Percentiles rank a stretch among this genome's conserved stretches.
Conservation (phyloP, 768 basidiomycete species). For the Naganishia randhawae region DNA sequence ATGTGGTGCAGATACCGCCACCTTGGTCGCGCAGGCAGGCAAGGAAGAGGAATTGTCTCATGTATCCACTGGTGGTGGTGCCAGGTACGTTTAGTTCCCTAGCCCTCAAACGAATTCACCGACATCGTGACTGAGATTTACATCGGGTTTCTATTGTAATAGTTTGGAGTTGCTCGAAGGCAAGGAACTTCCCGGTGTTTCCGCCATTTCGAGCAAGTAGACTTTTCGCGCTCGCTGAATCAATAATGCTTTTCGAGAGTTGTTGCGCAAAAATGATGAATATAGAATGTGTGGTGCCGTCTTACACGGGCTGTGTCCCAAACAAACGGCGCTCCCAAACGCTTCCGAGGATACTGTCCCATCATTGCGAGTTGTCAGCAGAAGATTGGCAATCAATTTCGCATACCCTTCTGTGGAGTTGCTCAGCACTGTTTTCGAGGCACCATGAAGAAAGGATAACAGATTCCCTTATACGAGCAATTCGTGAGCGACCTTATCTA, state of each 20-base stretch:
- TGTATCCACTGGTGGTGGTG: constrained; percentile 80
- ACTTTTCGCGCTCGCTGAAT: not conserved
- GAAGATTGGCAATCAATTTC: too few species aligned
- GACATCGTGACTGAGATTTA: not conserved
- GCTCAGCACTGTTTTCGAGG: too few species aligned
- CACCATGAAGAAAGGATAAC: too few species aligned
- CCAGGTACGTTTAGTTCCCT: constrained; percentile 43
- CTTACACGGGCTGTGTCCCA: too few species aligned
- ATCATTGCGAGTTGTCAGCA: too few species aligned
- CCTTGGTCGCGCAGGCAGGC: constrained; percentile 78
- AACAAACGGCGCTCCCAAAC: too few species aligned
- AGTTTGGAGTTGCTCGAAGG: constrained; percentile 94
- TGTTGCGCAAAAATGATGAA: not conserved
- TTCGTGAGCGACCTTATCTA: too few species aligned
- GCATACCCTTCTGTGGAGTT: too few species aligned
- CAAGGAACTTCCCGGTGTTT: constrained; percentile 91
- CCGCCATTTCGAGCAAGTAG: constrained; percentile 75
- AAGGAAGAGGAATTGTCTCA: constrained; percentile 88
- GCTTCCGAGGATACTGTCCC: too few species aligned
- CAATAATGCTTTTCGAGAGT: not conserved
- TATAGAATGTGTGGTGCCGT: too few species aligned
- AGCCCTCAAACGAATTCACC: too few species aligned
- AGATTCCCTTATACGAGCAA: too few species aligned
- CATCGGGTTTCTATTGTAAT: not conserved
- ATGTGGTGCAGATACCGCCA: constrained; percentile 68